Base-by-base conservation (phyloP, 805 yeast species). In the Diddensiella transvaalensis region DNA sequence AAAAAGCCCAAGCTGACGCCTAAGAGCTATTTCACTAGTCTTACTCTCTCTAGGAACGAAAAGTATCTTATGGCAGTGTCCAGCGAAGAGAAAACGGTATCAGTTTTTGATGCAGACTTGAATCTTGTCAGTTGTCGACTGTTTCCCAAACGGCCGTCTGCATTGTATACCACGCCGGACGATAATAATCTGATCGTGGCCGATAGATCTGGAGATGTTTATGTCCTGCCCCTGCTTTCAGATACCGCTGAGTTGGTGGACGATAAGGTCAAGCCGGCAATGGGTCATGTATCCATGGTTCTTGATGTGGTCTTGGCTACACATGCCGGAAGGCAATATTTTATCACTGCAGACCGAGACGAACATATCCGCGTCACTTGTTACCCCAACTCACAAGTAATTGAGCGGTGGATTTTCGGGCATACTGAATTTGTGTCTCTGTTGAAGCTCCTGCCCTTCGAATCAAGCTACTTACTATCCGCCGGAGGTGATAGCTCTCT, bases 271-370 rank as follows among this genome's bases (percentile, higher is more conserved):
- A 76, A 71, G 33, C 97, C 97, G 2, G 74, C 91, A 4, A 69
- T 91, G 46, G 99, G 99, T 4, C 99, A 93, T 67, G 98, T 93
- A 3, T 90, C 97, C 2, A 88, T 93, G 96, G 76, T 93, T 52
- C 85, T 95, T n/a, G 88, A 82, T 53, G 76, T 90, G 2, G 60
- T 74, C 23, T 69, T 81, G 22, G 71, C 75, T 10, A 63, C 67
- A 39, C 66, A 71, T 4, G 76, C 73, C 5, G 76, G 77, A 50
- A 72, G 74, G 53, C 69, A 65, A 39, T 84, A 67, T 51, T 64
- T 90, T 13, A 73, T 91, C 47, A 82, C 95, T 1, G 81, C 90
- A 33, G 99, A 93, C 69, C 78, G 99, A 67, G 99, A 93, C 67
- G 99, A 93, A 67, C 99, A 95, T 66, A 85, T 93, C 53, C 78